phyloP scores from a whole-genome alignment of 2,329 filamentous ascomycete genomes.

The Talaromyces sp. region DNA sequence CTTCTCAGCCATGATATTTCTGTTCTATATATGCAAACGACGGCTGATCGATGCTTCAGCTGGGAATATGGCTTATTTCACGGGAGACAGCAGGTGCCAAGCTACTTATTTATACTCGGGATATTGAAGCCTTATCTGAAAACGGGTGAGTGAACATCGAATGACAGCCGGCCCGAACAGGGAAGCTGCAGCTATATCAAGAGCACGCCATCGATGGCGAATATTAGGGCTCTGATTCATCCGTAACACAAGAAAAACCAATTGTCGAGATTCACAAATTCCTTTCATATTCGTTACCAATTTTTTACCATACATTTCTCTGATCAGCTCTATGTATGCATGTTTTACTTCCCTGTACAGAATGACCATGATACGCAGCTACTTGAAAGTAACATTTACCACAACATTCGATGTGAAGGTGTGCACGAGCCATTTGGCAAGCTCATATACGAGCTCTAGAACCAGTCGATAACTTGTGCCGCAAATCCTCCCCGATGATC shows the following conservation, averaged over 20 bases:
- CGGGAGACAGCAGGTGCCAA: background rate
- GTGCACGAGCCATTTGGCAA: background rate
- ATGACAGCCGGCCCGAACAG: background rate
- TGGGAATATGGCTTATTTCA: background rate
- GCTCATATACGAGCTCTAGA: background rate
- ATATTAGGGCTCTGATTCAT: background rate
- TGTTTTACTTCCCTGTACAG: too few species aligned
- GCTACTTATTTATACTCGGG: background rate
- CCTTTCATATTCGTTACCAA: background rate
- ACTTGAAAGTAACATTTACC: background rate
- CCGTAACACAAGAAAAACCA: background rate
- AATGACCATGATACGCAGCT: background rate
- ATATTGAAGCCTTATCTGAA: background rate
- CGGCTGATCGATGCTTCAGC: background rate
- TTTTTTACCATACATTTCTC: background rate
- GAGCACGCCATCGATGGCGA: background rate
- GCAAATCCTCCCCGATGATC: too few species aligned
- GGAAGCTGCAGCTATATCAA: background rate
- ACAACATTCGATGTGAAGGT: background rate
- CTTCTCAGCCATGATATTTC: background rate
- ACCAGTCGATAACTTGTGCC: background rate
- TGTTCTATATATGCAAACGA: background rate
- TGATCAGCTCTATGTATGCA: background rate
- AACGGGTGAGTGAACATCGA: background rate
- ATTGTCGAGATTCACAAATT: background rate